These are phyloP conservation scores for Isochrysis galbana DNA, from an alignment of 78 protist genomes.

Conservation along the genomic window DNA sequence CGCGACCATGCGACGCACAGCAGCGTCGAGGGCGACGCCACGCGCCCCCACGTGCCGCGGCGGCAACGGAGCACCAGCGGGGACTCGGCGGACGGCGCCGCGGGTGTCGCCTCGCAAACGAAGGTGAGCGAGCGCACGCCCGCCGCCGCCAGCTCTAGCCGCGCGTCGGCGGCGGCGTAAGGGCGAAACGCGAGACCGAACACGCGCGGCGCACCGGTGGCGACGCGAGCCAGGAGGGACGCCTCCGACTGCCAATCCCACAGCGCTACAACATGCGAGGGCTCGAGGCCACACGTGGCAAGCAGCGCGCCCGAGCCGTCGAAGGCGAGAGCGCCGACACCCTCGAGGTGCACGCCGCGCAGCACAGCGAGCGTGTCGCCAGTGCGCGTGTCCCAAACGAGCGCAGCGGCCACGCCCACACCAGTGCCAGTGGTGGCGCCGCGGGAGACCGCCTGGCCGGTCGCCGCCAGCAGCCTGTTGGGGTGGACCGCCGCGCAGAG, in stretches of 20 bases:
- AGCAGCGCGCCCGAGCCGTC: neutral
- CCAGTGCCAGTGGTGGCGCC: neutral
- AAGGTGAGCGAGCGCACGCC: no score
- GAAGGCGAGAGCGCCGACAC: conserved; percentile 35
- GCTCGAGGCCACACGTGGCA: conserved; percentile 24
- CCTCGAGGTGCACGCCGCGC: conserved; percentile 1
- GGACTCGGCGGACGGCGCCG: no score
- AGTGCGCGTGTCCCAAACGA: conserved; percentile 1
- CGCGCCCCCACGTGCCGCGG: neutral
- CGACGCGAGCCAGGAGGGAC: neutral
- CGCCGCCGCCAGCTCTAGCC: neutral
- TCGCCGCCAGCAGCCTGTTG: neutral
- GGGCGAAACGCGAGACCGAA: neutral
- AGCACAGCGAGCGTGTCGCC: neutral
- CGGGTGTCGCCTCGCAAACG: no score
- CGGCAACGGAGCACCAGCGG: neutral
- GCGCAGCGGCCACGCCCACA: neutral
- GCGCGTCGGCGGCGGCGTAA: neutral
- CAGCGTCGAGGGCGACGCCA: neutral
- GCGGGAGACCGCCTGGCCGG: neutral
- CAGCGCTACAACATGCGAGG: neutral
- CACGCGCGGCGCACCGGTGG: neutral
- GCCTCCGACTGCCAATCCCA: conserved; percentile 1
- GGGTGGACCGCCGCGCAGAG: conserved; percentile 30
- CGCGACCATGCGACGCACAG: neutral